phyloP scores from a whole-genome alignment of 108 stramenopile genomes.

The Cyclotella atomus region DNA sequence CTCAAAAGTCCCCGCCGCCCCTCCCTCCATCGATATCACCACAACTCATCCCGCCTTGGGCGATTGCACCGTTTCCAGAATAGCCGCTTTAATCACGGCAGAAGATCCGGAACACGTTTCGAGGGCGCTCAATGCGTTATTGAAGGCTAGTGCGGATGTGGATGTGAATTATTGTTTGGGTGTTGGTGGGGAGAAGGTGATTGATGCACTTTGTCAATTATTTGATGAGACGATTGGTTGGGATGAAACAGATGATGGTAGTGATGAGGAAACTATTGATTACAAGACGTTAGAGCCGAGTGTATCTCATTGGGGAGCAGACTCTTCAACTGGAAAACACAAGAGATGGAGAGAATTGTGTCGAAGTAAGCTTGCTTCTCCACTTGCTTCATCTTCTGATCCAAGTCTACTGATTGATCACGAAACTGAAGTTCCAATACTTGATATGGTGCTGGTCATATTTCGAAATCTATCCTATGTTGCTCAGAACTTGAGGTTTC shows the following conservation, averaged over 20 bases:
- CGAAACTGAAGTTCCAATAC: slow-evolving; percentile 30
- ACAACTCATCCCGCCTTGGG: slow-evolving; percentile 42
- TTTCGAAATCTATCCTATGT: slow-evolving; percentile 51
- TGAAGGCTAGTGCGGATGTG: slow-evolving; percentile 59
- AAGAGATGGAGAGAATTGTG: slow-evolving; percentile 47
- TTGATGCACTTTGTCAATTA: slow-evolving; percentile 52
- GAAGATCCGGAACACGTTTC: slow-evolving; percentile 39
- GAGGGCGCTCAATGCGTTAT: slow-evolving; percentile 65
- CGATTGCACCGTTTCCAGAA: slow-evolving; percentile 14
- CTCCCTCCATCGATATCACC: slow-evolving; percentile 42
- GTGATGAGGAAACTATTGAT: not conserved
- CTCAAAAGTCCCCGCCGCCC: slow-evolving; percentile 22
- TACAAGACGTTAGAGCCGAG: slow-evolving; percentile 32
- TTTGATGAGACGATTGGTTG: slow-evolving; percentile 71
- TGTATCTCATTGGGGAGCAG: slow-evolving; percentile 38
- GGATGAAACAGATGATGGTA: slow-evolving; percentile 28
- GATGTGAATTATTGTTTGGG: slow-evolving; percentile 70
- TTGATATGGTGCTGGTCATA: slow-evolving; percentile 42
- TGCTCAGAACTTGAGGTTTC: slow-evolving; percentile 73
- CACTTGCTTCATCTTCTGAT: slow-evolving; percentile 64
- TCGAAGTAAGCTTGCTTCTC: slow-evolving; percentile 50
- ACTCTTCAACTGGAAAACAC: slow-evolving; percentile 37
- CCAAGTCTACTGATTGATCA: slow-evolving; percentile 61
- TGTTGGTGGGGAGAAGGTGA: slow-evolving; percentile 52
- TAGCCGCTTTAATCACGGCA: slow-evolving; percentile 24